A percentile compares a stretch with the other conserved stretches of the same genome.
These are phyloP conservation scores for Phytopythium ostracodes DNA, from an alignment of 352 stramenopile species.

Conservation along the genomic window DNA sequence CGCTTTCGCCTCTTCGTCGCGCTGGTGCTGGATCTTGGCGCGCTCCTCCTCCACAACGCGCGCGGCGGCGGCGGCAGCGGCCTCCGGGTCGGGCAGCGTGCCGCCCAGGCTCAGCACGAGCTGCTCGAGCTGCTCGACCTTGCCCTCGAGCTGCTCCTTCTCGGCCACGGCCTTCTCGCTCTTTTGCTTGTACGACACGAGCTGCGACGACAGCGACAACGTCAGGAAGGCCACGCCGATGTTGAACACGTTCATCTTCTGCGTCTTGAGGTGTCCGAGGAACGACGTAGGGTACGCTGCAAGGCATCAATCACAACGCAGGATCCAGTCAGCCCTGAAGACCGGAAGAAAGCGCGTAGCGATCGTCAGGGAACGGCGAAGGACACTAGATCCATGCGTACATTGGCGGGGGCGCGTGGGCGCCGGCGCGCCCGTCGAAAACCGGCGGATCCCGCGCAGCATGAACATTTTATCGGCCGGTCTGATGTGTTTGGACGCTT, in stretches of 20 bases:
- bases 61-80: slow-evolving; percentile 22
- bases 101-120: slow-evolving; percentile 61
- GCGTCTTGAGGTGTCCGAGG: slow-evolving; percentile 64
- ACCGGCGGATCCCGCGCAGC: slow-evolving; percentile 29
- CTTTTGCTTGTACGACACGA: slow-evolving; percentile 73
- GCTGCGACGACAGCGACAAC: slow-evolving; percentile 79
- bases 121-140: slow-evolving; percentile 52
- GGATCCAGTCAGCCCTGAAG: not conserved
- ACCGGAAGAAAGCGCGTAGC: not conserved
- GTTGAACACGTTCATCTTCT: slow-evolving; percentile 87
- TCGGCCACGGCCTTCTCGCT: slow-evolving; percentile 33
- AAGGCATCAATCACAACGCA: not conserved
- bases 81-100: slow-evolving; percentile 49
- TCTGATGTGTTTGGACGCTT: not conserved
- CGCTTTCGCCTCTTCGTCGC: slow-evolving; percentile 45
- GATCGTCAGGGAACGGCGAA: not conserved
- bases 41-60: slow-evolving; percentile 29
- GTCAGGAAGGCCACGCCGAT: slow-evolving; percentile 80
- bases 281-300: slow-evolving; percentile 82
- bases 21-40: slow-evolving; percentile 24
- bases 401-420: slow-evolving; percentile 22
- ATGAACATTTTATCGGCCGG: slow-evolving; percentile 19
- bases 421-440: slow-evolving; percentile 32
- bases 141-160: slow-evolving; percentile 39
- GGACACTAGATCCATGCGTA: slow-evolving; percentile 3